phyloP scores from a whole-genome alignment of 768 basidiomycete species.

The Termitomyces sp. region DNA sequence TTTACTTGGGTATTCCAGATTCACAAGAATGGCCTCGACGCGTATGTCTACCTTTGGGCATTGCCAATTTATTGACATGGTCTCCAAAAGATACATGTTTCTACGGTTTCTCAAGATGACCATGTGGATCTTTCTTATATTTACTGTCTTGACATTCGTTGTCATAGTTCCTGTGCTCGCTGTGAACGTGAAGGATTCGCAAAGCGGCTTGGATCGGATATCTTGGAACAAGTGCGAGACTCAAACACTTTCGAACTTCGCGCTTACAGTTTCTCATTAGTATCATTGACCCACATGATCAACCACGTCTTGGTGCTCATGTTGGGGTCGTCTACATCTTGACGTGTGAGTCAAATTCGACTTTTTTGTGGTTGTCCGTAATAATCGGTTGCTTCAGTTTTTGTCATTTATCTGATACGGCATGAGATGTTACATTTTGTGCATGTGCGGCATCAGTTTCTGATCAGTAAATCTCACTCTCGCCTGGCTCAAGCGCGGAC shows the following conservation, averaged over 20 bases:
- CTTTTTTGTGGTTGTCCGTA: neutral
- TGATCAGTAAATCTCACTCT: constrained; percentile 55
- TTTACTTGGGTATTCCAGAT: neutral
- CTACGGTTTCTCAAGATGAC: constrained; percentile 58
- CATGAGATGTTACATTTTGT: constrained; percentile 54
- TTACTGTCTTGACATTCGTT: constrained; percentile 57
- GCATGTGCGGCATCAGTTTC: constrained; percentile 50
- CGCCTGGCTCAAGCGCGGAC: constrained; percentile 60
- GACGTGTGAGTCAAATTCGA: constrained; percentile 33
- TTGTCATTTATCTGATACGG: constrained; percentile 55
- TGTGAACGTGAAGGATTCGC: constrained; percentile 30
- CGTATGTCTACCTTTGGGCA: neutral
- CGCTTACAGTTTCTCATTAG: constrained; percentile 15
- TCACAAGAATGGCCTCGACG: constrained; percentile 1
- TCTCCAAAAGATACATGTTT: constrained; percentile 41
- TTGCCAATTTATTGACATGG: neutral
- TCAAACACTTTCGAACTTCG: neutral
- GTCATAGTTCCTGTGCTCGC: constrained; percentile 55
- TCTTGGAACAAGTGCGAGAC: constrained; percentile 46
- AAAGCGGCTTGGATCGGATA: constrained; percentile 35
- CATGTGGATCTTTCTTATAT: constrained; percentile 50
- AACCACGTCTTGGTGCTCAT: constrained; percentile 51
- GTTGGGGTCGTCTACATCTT: constrained; percentile 46
- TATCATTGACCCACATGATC: constrained; percentile 27
- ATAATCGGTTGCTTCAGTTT: constrained; percentile 31